phyloP scores from a whole-genome alignment of 495 filamentous ascomycete genomes.

The Monascus purpureus region DNA sequence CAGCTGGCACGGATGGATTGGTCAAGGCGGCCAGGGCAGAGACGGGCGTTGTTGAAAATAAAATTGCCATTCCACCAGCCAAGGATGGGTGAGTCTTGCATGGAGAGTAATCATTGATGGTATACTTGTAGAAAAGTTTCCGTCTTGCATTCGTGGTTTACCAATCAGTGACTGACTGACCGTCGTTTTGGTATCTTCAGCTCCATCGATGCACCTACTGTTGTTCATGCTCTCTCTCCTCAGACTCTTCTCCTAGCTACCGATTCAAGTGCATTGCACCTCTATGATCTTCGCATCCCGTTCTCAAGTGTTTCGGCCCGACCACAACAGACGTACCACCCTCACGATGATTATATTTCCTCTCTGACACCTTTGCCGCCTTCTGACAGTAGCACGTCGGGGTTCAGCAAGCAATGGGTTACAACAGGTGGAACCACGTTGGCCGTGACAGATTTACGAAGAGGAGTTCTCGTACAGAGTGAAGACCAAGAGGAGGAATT shows the following conservation, averaged over 20 bases:
- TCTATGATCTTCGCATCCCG: constrained; percentile 75
- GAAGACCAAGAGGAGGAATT: constrained; percentile 93
- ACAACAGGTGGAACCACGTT: constrained; percentile 83
- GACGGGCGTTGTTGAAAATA: constrained; percentile 69
- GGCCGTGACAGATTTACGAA: constrained; percentile 73
- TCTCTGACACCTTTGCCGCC: constrained; percentile 76
- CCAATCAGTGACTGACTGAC: neutral
- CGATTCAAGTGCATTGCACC: constrained; percentile 75
- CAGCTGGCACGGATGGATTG: constrained; percentile 77
- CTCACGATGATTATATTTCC: constrained; percentile 87
- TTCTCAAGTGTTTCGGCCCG: constrained; percentile 39
- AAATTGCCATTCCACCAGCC: constrained; percentile 38
- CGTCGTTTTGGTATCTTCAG: too few species aligned
- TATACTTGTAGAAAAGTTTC: too few species aligned
- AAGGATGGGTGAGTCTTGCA: constrained; percentile 23
- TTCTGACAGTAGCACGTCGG: constrained; percentile 60
- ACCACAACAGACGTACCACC: constrained; percentile 64
- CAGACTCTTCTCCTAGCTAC: constrained; percentile 83
- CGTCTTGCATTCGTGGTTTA: neutral
- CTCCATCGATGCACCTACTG: constrained; percentile 51
- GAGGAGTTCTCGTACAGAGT: constrained; percentile 67
- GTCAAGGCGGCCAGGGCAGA: constrained; percentile 72
- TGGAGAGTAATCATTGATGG: neutral
- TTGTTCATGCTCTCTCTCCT: constrained; percentile 67
- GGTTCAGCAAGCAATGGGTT: constrained; percentile 83